These are phyloP conservation scores for Candida railenensis DNA, from an alignment of 805 yeast species.

Conservation along the genomic window DNA sequence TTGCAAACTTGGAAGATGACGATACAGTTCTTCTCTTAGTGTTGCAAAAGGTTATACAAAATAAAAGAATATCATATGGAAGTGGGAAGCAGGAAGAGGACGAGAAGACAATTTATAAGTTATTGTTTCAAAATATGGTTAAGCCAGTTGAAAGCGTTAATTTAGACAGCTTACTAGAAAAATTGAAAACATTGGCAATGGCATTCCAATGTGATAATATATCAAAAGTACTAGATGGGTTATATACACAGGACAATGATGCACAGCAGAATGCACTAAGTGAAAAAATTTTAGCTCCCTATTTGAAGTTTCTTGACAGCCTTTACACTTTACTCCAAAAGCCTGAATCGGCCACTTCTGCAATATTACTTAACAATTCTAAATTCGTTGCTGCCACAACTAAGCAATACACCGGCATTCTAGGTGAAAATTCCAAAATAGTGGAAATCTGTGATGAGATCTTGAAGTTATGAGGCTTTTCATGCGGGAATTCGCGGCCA, in stretches of 20 bases:
- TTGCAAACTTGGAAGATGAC: not conserved
- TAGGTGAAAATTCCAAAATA: not conserved
- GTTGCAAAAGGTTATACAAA: not conserved
- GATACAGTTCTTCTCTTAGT: not conserved
- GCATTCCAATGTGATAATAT: not conserved
- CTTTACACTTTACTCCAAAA: not conserved
- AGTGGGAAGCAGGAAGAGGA: not conserved
- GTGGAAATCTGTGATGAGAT: not conserved
- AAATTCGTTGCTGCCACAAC: slow-evolving; percentile 29
- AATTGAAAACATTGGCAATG: slow-evolving; percentile 8
- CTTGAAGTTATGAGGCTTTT: not conserved
- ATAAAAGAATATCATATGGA: not conserved
- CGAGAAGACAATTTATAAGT: not conserved
- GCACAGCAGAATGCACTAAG: not conserved
- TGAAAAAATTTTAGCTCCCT: not conserved
- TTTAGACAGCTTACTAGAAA: slow-evolving; percentile 7
- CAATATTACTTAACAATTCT: slow-evolving; percentile 28
- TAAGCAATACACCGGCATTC: not conserved
- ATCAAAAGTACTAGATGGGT: not conserved
- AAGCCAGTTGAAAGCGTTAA: not conserved
- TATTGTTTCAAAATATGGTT: not conserved
- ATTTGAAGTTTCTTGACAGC: not conserved
- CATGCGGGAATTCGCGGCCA: not conserved
- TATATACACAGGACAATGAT: not conserved
- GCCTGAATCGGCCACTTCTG: slow-evolving; percentile 5